Evolutionary conservation across 257 asterid species (phyloP), one percentile per base, ranked within the genome.

Genomic region (Forsythia suspensa): DNA sequence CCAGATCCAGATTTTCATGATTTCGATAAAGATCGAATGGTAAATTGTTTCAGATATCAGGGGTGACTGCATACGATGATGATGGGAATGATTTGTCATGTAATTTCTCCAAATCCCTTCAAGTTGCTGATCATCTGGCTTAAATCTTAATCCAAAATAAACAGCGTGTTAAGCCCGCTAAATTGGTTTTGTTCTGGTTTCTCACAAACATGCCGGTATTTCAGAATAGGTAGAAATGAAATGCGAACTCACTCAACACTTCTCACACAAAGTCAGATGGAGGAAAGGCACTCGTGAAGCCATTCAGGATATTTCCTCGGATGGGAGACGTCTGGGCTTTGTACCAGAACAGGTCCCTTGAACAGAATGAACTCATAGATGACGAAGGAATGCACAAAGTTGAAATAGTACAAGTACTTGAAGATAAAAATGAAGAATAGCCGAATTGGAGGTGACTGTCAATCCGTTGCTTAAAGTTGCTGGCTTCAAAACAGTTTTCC

Each of bases 281-380:
- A 71, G 75, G 29, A 82, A 82, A 84, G 72, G 57, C 71, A 57
- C 81, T 12, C 51, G 90, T 39, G 85, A 88, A 69, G 71, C 82
- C 76, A 57, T 90, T 78, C 82, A 76, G 65, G 81, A 85, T 92
- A 86, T 82, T 67, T 82, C 97, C 97, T 38, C 75, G 70, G 29
- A 90, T 73, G 80, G 92, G 96, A 40, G 90, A 92, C n/a, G 87
- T 87, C 63, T 90, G 97, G 97, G 95, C 95, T 66, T 80, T 90
- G 88, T 89, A 89, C 85, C 84, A 89, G 77, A 90, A 90, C 76
- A 90, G 92, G 91, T 88, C 91, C 43, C 76, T 83, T 2, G 93
- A 89, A 68, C 87, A 95, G 93, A 88, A 89, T 69, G 97, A 90
- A 85, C 90, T 90, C 73, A 87, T 89, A 0, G 93, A 84, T 61